phyloP scores from a whole-genome alignment of 306 rosid genomes.

The Urtica urens region DNA sequence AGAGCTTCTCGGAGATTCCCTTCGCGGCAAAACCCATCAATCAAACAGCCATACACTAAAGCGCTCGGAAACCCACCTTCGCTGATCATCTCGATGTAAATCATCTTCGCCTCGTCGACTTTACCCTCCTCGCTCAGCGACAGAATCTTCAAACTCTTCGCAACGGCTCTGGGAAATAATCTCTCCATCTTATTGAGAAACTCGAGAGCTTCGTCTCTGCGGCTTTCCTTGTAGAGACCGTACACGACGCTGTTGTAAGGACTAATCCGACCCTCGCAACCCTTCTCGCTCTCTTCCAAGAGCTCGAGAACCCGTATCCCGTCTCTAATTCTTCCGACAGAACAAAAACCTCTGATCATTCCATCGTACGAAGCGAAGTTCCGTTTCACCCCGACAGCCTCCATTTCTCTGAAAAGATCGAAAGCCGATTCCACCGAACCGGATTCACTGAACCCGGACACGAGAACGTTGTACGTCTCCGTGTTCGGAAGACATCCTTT shows the following conservation, averaged over 20 bases:
- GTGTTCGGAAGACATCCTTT: slow-evolving; percentile 63
- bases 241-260: slow-evolving; percentile 64
- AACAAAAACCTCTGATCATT: slow-evolving; percentile 51
- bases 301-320: slow-evolving; percentile 47
- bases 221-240: slow-evolving; percentile 50
- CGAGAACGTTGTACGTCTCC: slow-evolving; percentile 50
- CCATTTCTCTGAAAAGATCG: slow-evolving; percentile 63
- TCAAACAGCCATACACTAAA: slow-evolving; percentile 42
- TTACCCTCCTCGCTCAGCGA: slow-evolving; percentile 31
- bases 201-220: slow-evolving; percentile 34
- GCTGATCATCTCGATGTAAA: slow-evolving; percentile 36
- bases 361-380: slow-evolving; percentile 43
- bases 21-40: slow-evolving; percentile 30
- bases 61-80: slow-evolving; percentile 56
- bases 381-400: slow-evolving; percentile 48
- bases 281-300: slow-evolving; percentile 54
- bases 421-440: slow-evolving; percentile 50
- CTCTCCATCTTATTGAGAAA: slow-evolving; percentile 39
- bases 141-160: slow-evolving; percentile 42
- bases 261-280: slow-evolving; percentile 39
- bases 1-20: slow-evolving; percentile 43
- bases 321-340: slow-evolving; percentile 41
- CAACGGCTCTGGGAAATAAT: slow-evolving; percentile 57
- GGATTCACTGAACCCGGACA: slow-evolving; percentile 39
- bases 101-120: slow-evolving; percentile 43